Evolutionary conservation across 2,329 filamentous ascomycete species (phyloP).

Genomic region (Rutstroemia sp.): DNA sequence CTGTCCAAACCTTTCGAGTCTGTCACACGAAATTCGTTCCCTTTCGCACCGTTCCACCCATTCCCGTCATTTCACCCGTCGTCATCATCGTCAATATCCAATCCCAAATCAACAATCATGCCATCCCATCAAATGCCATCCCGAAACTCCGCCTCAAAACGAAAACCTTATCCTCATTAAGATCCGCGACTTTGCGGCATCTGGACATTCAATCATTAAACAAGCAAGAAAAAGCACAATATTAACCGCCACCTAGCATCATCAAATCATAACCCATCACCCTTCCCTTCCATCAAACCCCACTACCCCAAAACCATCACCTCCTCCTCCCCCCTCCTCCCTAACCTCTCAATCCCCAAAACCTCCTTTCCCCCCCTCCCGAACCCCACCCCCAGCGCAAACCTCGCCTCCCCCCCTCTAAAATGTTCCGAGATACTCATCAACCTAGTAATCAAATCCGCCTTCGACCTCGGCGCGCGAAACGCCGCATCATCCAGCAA

Average conservation of each 20-base stretch:
- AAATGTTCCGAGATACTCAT: slow-evolving; percentile 26
- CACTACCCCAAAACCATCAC: not conserved
- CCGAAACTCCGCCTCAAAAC: not conserved
- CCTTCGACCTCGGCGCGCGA: slow-evolving; percentile 56
- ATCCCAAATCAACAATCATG: not conserved
- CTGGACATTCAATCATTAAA: slow-evolving; percentile 3
- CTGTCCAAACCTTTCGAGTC: not conserved
- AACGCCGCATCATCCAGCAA: slow-evolving; percentile 69
- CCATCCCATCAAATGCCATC: not conserved
- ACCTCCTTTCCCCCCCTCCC: slow-evolving; percentile 23
- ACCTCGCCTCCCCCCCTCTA: slow-evolving; percentile 15
- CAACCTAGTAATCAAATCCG: slow-evolving; percentile 61
- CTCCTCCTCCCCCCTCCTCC: slow-evolving; percentile 13
- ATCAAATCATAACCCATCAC: not conserved
- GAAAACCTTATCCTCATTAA: not conserved
- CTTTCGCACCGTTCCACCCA: not conserved
- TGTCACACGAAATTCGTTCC: not conserved
- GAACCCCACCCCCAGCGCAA: slow-evolving; percentile 24
- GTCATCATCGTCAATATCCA: too few species aligned
- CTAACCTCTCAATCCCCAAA: slow-evolving; percentile 27
- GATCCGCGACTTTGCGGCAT: not conserved
- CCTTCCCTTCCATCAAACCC: not conserved
- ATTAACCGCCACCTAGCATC: not conserved
- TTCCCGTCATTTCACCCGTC: not conserved
- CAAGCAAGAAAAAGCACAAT: not conserved